phyloP scores from a whole-genome alignment of 495 filamentous ascomycete species.

The Podospora pseudocomata region DNA sequence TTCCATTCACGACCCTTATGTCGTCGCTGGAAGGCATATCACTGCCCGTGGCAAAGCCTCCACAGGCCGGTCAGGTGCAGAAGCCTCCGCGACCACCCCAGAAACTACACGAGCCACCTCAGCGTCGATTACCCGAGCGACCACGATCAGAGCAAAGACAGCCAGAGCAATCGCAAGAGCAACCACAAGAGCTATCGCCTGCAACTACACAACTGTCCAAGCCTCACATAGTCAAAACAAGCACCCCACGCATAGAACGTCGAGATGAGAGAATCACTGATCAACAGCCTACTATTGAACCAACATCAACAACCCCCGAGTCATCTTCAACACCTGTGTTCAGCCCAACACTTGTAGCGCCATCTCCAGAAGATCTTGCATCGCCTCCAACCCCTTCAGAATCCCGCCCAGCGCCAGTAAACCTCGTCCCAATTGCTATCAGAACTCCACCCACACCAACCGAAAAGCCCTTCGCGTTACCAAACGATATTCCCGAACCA shows the following conservation, averaged over 20 bases:
- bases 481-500: neutral
- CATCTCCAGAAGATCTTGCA: neutral
- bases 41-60: neutral
- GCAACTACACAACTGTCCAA: neutral
- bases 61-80: neutral
- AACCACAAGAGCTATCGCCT: too few relatives aligned
- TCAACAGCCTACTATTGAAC: neutral
- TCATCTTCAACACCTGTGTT: neutral
- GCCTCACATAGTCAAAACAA: neutral
- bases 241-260: neutral
- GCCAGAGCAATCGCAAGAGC: too few relatives aligned
- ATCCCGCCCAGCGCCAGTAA: neutral
- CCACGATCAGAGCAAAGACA: neutral
- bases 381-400: neutral
- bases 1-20: conserved; percentile 8
- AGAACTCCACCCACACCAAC: neutral
- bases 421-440: neutral
- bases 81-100: neutral
- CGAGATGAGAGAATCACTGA: neutral
- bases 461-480: neutral
- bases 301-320: neutral
- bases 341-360: neutral
- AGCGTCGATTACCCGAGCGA: neutral
- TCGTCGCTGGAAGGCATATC: conserved; percentile 9
- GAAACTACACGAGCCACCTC: neutral